Conservation (phyloP, 371 early-diverging fungal species). For the Zopfochytrium polystomum region DNA sequence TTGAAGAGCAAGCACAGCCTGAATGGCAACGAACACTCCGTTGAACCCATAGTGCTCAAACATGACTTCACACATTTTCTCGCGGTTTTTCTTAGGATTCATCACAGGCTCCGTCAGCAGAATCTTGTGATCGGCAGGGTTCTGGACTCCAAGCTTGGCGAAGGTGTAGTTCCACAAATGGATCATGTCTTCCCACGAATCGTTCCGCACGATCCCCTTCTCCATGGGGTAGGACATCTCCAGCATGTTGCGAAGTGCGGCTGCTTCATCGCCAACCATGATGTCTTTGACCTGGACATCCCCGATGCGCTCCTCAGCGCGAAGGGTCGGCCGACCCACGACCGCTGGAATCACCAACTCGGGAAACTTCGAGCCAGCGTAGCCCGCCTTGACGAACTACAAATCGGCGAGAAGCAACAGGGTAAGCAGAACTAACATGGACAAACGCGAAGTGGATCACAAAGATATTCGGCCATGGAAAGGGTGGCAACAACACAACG, state of each 20-base stretch:
- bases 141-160: constrained; percentile 73
- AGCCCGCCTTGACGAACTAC: constrained; percentile 93
- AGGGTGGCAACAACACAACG: neutral
- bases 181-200: constrained; percentile 98
- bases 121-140: constrained; percentile 85
- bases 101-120: constrained; percentile 94
- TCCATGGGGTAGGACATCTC: constrained; percentile 97
- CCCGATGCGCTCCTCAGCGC: constrained; percentile 86
- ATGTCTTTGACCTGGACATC: constrained; percentile 81
- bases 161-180: constrained; percentile 98
- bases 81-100: constrained; percentile 89
- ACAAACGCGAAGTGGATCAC: neutral
- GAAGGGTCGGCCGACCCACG: constrained; percentile 94
- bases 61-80: constrained; percentile 92
- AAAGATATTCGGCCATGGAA: neutral
- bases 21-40: constrained; percentile 91
- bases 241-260: constrained; percentile 78
- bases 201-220: constrained; percentile 88
- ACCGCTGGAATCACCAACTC: constrained; percentile 93
- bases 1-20: constrained; percentile 95
- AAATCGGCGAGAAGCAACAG: neutral
- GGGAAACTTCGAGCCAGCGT: constrained; percentile 94
- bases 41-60: constrained; percentile 94
- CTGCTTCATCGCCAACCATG: constrained; percentile 97
- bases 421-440: neutral